Percentiles rank a stretch among this genome's conserved stretches.
Conservation (phyloP, 495 filamentous ascomycete species). For the Eremomyces bilateralis region DNA sequence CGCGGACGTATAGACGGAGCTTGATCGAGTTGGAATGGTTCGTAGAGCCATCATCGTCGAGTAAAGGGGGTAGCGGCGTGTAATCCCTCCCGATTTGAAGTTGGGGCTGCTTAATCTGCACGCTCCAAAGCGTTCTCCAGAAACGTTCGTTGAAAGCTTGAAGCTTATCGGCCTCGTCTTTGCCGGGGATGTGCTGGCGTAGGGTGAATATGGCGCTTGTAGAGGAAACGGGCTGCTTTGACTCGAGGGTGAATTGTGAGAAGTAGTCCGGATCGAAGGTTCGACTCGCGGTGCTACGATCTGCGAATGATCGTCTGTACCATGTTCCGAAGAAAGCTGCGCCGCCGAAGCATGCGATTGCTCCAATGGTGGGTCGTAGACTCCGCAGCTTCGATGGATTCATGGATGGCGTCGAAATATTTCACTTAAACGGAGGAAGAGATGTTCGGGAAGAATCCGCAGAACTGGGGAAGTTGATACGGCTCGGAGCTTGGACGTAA, state of each 20-base stretch:
- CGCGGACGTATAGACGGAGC: slow-evolving; percentile 28
- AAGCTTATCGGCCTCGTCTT: not conserved
- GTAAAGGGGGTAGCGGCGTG: slow-evolving; percentile 49
- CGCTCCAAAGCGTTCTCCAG: slow-evolving; percentile 52
- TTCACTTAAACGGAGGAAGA: not conserved
- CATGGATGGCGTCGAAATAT: not conserved
- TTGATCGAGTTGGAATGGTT: slow-evolving; percentile 1
- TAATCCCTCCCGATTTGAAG: slow-evolving; percentile 75
- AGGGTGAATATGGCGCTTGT: slow-evolving; percentile 59
- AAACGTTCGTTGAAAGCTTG: slow-evolving; percentile 21
- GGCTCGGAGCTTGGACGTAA: not conserved
- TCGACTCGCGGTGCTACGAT: not conserved
- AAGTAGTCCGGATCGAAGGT: slow-evolving; percentile 12
- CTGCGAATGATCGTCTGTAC: not conserved
- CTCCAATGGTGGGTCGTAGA: not conserved
- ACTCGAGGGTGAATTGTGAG: slow-evolving; percentile 28
- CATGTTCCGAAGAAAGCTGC: not conserved
- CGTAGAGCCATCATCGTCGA: not conserved
- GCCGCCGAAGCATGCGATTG: not conserved
- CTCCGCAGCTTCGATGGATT: not conserved
- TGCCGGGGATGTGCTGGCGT: slow-evolving; percentile 5
- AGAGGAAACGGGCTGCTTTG: slow-evolving; percentile 45
- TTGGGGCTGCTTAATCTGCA: slow-evolving; percentile 86
- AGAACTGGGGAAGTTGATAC: not conserved
- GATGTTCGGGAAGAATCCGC: not conserved